A percentile compares a stretch with the other conserved stretches of the same genome.
Conservation (phyloP, 1,139 yeast species). For the Kodamaea plutei region DNA sequence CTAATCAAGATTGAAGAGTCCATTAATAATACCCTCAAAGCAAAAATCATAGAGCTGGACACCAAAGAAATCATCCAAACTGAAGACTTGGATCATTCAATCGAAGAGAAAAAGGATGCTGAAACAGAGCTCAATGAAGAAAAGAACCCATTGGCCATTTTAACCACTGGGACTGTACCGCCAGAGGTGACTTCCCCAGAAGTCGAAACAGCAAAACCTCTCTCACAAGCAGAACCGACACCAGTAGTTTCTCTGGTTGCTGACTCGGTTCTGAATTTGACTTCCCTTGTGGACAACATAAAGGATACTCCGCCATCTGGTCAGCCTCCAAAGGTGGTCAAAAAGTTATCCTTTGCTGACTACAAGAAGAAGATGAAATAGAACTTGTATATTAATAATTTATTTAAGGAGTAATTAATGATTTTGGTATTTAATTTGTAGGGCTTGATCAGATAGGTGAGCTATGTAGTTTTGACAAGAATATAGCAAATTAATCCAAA, state of each 20-base stretch:
- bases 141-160: not conserved
- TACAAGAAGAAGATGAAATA: slow-evolving; percentile 66
- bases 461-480: too few relatives aligned
- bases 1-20: slow-evolving; percentile 22
- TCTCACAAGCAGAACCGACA: not conserved
- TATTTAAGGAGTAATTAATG: too few relatives aligned
- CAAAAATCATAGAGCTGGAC: not conserved
- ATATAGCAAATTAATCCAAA: too few relatives aligned
- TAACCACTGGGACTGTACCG: not conserved
- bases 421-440: too few relatives aligned
- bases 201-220: not conserved
- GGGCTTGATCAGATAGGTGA: too few relatives aligned
- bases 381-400: slow-evolving; percentile 3
- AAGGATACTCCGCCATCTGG: slow-evolving; percentile 7
- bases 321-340: slow-evolving; percentile 34
- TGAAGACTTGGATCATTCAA: not conserved
- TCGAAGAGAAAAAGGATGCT: not conserved
- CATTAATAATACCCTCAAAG: slow-evolving; percentile 21
- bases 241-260: not conserved
- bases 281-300: not conserved
- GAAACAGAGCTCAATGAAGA: slow-evolving; percentile 1
- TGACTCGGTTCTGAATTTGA: not conserved
- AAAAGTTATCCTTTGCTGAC: slow-evolving; percentile 80
- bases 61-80: not conserved
- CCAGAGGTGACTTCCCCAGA: slow-evolving; percentile 1